Conservation (phyloP, 177 flowering plant genomes). For the Telopea speciosissima region DNA sequence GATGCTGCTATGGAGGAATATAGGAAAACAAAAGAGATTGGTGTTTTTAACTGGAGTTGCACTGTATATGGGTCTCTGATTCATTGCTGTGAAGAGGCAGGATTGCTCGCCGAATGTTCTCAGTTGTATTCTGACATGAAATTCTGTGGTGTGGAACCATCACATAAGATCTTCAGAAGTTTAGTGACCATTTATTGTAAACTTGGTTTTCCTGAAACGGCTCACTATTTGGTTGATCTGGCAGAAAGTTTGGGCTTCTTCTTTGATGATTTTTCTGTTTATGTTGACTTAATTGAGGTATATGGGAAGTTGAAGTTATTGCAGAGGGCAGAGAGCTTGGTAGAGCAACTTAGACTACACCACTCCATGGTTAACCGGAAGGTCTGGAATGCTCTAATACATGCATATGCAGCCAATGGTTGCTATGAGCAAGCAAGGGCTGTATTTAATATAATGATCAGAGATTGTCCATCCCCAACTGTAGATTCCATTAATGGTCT, state of each 20-base stretch:
- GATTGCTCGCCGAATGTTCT: slow-evolving; percentile 57
- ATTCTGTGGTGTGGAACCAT: slow-evolving; percentile 52
- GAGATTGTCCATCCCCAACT: slow-evolving; percentile 86
- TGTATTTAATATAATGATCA: slow-evolving; percentile 84
- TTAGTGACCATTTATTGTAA: slow-evolving; percentile 55
- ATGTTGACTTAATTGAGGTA: slow-evolving; percentile 54
- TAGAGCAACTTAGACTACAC: slow-evolving; percentile 48
- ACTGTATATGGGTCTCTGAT: slow-evolving; percentile 64
- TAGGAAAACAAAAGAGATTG: slow-evolving; percentile 21
- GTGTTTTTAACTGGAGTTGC: slow-evolving; percentile 28
- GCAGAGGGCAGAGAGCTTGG: slow-evolving; percentile 72
- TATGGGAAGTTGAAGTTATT: slow-evolving; percentile 68
- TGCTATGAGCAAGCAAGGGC: slow-evolving; percentile 93
- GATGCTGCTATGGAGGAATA: slow-evolving; percentile 74
- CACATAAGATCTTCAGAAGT: slow-evolving; percentile 33
- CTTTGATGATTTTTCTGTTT: slow-evolving; percentile 33
- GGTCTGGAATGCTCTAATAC: slow-evolving; percentile 80
- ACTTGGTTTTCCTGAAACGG: slow-evolving; percentile 86
- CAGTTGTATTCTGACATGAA: slow-evolving; percentile 83
- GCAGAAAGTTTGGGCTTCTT: slow-evolving; percentile 48
- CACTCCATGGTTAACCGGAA: slow-evolving; percentile 46
- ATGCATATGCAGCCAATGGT: slow-evolving; percentile 85
- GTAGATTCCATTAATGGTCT: slow-evolving; percentile 78
- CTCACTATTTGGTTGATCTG: slow-evolving; percentile 52
- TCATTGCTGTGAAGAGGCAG: slow-evolving; percentile 51